Base-by-base conservation (phyloP, 495 filamentous ascomycete species). In the Rusavskia elegans region DNA sequence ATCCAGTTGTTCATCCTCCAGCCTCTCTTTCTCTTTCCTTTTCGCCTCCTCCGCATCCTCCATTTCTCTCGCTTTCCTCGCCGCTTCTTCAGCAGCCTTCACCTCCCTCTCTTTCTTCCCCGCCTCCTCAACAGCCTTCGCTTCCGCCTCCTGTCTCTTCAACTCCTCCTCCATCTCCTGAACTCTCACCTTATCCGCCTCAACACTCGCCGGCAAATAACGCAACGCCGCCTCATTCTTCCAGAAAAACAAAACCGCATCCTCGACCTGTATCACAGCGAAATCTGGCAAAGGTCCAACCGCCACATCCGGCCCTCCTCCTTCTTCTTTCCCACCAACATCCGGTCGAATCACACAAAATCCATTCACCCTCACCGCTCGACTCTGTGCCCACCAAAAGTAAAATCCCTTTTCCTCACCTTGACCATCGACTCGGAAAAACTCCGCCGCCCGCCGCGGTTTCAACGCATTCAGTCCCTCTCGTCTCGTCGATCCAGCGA, bases 271-370 rank as follows among this genome's bases (percentile, higher is more conserved):
- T 8, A 59, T 52, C 1, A 57, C 35, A 0, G 55, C 50, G 50
- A 57, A 59, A 6, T 51, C 27, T 1, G 54, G 51, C 21, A 59
- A 48, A n/a, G 57, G 57, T 5, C 57, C 57, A 44, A 45, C 23
- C 14, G 54, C 49, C 0, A 35, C 16, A 6, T 9, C 25, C 32
- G 29, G 38, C 45, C 37, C n/a, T 50, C 48, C 44, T 44, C 25
- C 37, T 23, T 48, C 53, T 44, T 37, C 16, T 9, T 10, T 9
- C 23, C 23, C 5, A 36, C 21, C 5, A 30, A n/a, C 21, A 45
- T 37, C 17, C n/a, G 32, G 6, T 11, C 2, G 32, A 11, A 35
- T 35, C 9, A 35, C 32, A 2, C 10, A 3, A 14, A 39, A 3
- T 23, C 48, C 53, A 45, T 51, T 50, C 21, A 50, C 13, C 36